These are phyloP conservation scores for Corylus avellana DNA, from an alignment of 306 rosid species.

Conservation along the genomic window DNA sequence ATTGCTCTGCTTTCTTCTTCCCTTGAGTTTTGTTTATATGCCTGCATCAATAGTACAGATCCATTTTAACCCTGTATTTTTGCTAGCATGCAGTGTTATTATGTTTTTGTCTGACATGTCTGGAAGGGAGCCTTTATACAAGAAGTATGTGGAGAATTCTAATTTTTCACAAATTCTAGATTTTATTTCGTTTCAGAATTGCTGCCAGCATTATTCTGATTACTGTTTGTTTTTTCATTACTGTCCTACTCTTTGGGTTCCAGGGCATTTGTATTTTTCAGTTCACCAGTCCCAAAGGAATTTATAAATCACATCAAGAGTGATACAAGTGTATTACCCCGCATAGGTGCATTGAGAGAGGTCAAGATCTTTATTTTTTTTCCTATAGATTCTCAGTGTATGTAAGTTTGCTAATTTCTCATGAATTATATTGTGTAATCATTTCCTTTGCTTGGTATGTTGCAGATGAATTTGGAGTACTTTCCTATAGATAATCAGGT, in stretches of 20 bases:
- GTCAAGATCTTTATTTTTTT: conserved; percentile 37
- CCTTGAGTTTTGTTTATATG: not conserved
- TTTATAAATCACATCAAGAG: conserved; percentile 77
- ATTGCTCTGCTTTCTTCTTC: not conserved
- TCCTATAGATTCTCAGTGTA: conserved; percentile 24
- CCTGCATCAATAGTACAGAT: conserved; percentile 4
- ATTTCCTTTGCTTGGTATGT: conserved; percentile 27
- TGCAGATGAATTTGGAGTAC: conserved; percentile 95
- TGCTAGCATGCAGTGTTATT: conserved; percentile 88
- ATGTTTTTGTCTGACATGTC: conserved; percentile 99
- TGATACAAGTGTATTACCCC: conserved; percentile 93
- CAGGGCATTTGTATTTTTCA: conserved; percentile 87
- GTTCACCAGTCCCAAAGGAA: conserved; percentile 81
- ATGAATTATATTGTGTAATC: conserved; percentile 10
- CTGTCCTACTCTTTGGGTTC: conserved; percentile 18
- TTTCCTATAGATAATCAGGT: conserved; percentile 93
- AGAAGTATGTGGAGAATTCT: conserved; percentile 58
- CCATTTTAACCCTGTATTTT: conserved; percentile 49
- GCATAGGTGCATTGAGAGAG: conserved; percentile 92
- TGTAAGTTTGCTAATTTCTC: conserved; percentile 20
- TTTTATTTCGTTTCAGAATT: conserved; percentile 11
- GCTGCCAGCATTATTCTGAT: conserved; percentile 25
- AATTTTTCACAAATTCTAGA: conserved; percentile 6
- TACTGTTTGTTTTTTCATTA: conserved; percentile 18
- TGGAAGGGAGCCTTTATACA: conserved; percentile 95